These are phyloP conservation scores for Lactarius pseudohatsudake DNA, from an alignment of 768 basidiomycete genomes.

Conservation along the genomic window DNA sequence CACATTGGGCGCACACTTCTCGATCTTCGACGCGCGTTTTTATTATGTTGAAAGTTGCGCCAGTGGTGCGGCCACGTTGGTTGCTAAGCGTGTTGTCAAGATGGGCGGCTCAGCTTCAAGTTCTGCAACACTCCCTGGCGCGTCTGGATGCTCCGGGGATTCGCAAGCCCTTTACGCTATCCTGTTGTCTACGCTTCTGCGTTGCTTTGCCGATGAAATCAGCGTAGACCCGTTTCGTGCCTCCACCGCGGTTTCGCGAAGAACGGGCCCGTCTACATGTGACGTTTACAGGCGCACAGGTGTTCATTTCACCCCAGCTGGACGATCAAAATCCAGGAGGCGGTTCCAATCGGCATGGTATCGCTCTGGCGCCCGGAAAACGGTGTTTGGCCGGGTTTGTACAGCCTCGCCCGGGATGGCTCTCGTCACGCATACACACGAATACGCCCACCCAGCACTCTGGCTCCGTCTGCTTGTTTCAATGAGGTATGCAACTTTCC, in stretches of 20 bases:
- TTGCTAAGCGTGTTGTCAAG: not conserved
- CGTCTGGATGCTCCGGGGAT: not conserved
- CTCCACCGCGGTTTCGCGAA: not conserved
- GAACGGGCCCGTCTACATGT: not conserved
- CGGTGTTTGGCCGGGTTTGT: not conserved
- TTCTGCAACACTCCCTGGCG: not conserved
- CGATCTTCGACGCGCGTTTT: not conserved
- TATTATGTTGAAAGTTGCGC: not conserved
- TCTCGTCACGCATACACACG: not conserved
- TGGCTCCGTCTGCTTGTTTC: constrained; percentile 1
- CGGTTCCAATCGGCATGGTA: not conserved
- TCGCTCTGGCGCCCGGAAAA: not conserved
- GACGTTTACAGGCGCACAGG: not conserved
- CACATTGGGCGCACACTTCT: not conserved
- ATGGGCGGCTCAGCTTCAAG: not conserved
- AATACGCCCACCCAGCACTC: not conserved
- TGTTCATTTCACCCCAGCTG: not conserved
- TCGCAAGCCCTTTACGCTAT: not conserved
- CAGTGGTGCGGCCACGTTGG: not conserved
- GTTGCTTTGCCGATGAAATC: not conserved
- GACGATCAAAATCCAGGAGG: not conserved
- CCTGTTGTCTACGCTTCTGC: not conserved
- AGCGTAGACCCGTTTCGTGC: not conserved
- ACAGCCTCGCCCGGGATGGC: not conserved
- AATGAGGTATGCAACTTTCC: not conserved